phyloP scores from a whole-genome alignment of 2,329 filamentous ascomycete genomes.

The Clarireedia homoeocarpa region DNA sequence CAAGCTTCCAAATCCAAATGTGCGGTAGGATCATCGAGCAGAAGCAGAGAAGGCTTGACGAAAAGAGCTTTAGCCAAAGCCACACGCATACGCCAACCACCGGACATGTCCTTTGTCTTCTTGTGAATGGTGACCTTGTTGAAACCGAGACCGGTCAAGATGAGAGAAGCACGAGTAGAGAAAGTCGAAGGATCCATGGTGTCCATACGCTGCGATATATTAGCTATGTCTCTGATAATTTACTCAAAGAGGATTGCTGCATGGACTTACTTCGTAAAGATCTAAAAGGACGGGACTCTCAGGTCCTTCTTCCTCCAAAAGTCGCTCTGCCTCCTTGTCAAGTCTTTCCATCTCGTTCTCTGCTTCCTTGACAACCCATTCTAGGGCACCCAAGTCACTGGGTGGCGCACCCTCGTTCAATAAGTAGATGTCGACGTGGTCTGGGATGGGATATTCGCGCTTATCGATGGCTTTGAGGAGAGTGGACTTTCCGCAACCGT shows the following conservation, averaged over 20 bases:
- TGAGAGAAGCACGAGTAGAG: slow-evolving; percentile 88
- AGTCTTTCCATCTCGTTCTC: slow-evolving; percentile 87
- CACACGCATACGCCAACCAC: slow-evolving; percentile 99
- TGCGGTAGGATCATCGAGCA: slow-evolving; percentile 96
- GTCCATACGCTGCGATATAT: slow-evolving; percentile 72
- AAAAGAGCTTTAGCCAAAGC: slow-evolving; percentile 95
- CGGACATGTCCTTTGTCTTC: slow-evolving; percentile 99
- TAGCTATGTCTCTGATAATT: slow-evolving; percentile 12
- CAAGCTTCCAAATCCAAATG: slow-evolving; percentile 99
- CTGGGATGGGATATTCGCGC: slow-evolving; percentile 91
- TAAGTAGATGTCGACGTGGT: slow-evolving; percentile 96
- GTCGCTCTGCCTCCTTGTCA: slow-evolving; percentile 80
- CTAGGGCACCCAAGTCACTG: slow-evolving; percentile 80
- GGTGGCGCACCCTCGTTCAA: slow-evolving; percentile 94
- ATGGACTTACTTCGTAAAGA: slow-evolving; percentile 76
- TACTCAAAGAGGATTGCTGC: slow-evolving; percentile 13
- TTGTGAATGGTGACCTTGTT: slow-evolving; percentile 97
- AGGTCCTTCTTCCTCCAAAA: slow-evolving; percentile 86
- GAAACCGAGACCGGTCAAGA: slow-evolving; percentile 97
- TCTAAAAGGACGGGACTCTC: slow-evolving; percentile 87
- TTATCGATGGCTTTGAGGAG: slow-evolving; percentile 88
- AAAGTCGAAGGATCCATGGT: slow-evolving; percentile 98
- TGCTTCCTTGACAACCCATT: slow-evolving; percentile 95
- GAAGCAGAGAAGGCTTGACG: slow-evolving; percentile 90
- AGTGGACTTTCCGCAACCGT: slow-evolving; percentile 99